A percentile compares a stretch with the other conserved stretches of the same genome.
phyloP scores from a whole-genome alignment of 257 asterid genomes.

The Solanum acaule region DNA sequence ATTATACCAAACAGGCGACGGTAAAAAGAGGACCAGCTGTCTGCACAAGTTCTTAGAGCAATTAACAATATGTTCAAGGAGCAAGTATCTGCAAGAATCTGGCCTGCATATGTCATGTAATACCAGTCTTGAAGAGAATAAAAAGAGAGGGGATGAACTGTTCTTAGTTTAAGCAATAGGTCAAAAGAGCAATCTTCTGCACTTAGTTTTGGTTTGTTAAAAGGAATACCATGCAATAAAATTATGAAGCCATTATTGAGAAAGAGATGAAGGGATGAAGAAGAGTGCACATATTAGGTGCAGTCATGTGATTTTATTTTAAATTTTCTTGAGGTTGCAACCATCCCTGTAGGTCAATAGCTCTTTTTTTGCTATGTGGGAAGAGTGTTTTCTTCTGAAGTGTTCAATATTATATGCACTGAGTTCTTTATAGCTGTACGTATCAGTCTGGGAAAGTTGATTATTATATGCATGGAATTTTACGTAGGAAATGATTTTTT shows the following conservation, averaged over 20 bases:
- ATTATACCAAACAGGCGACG: not conserved
- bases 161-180: not conserved
- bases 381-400: not conserved
- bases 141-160: not conserved
- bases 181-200: not conserved
- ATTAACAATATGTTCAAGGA: not conserved
- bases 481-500: slow-evolving; percentile 3
- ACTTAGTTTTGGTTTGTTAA: not conserved
- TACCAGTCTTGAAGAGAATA: not conserved
- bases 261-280: not conserved
- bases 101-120: not conserved
- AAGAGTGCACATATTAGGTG: not conserved
- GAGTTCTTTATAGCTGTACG: not conserved
- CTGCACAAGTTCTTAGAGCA: not conserved
- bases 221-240: not conserved
- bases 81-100: not conserved
- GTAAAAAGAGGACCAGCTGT: not conserved
- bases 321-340: not conserved
- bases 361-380: not conserved
- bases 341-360: not conserved
- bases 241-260: not conserved
- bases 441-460: not conserved
- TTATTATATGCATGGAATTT: not conserved
- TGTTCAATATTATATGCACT: not conserved
- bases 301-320: not conserved